Evolutionary conservation across 2,329 filamentous ascomycete species (phyloP).

Genomic region (Zymoseptoria passerinii): DNA sequence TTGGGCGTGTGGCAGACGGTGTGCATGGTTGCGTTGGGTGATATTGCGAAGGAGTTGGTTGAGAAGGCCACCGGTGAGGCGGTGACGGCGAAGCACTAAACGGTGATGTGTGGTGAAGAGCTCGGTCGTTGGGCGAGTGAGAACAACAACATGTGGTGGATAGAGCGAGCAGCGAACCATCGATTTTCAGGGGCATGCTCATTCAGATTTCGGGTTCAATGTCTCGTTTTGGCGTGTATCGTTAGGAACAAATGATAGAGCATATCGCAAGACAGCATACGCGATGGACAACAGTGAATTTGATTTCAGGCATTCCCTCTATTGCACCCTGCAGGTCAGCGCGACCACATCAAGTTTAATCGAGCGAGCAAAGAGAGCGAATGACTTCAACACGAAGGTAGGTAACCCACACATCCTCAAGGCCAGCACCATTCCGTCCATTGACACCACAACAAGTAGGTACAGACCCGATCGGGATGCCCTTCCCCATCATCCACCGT

Average conservation of each 20-base stretch:
- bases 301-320: background rate
- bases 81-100: slow-evolving; percentile 58
- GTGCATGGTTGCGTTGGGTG: slow-evolving; percentile 98
- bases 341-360: too few relatives aligned
- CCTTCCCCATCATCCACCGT: too few relatives aligned
- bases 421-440: too few relatives aligned
- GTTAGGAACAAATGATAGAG: background rate
- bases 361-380: too few relatives aligned
- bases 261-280: background rate
- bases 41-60: slow-evolving; percentile 61
- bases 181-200: background rate
- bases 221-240: background rate
- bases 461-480: too few relatives aligned
- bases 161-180: background rate
- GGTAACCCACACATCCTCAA: too few relatives aligned
- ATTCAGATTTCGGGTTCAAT: background rate
- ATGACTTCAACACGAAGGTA: too few relatives aligned
- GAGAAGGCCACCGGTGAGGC: slow-evolving; percentile 56
- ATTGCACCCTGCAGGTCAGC: too few relatives aligned
- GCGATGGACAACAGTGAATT: background rate
- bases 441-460: too few relatives aligned
- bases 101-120: background rate
- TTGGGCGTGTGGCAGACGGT: slow-evolving; percentile 98
- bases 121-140: background rate
- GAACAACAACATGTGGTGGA: background rate